These are phyloP conservation scores for Pythium apleroticum DNA, from an alignment of 352 stramenopile species.

Conservation along the genomic window DNA sequence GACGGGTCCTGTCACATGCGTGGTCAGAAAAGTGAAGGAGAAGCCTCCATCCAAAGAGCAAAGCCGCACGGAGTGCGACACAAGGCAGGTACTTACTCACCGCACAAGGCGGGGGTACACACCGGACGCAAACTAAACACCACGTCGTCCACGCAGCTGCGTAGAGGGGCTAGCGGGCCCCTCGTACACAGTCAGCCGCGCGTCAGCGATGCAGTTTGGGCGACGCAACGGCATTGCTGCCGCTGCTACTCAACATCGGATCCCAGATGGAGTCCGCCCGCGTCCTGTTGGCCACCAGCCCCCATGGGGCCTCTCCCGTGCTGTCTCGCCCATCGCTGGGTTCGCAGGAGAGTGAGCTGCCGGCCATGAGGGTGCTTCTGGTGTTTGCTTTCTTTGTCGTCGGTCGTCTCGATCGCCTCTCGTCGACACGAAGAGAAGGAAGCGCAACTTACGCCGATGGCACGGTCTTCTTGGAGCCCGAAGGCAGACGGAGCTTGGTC, in stretches of 20 bases:
- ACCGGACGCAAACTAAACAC: conserved; percentile 43
- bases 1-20: conserved; percentile 19
- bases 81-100: conserved; percentile 80
- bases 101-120: conserved; percentile 63
- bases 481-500: conserved; percentile 95
- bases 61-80: conserved; percentile 8
- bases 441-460: conserved; percentile 83
- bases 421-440: conserved; percentile 18
- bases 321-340: not conserved
- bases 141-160: not conserved
- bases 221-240: not conserved
- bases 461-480: conserved; percentile 97
- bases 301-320: conserved; percentile 7
- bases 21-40: conserved; percentile 10
- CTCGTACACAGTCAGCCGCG: not conserved
- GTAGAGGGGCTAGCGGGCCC: not conserved
- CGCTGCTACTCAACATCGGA: conserved; percentile 7
- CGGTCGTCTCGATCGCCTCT: conserved; percentile 11
- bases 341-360: conserved; percentile 10
- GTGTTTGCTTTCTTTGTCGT: conserved; percentile 21
- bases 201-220: conserved; percentile 16
- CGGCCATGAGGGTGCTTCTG: conserved; percentile 10
- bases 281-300: conserved; percentile 29
- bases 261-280: conserved; percentile 23
- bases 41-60: conserved; percentile 16